A percentile compares a stretch with the other conserved stretches of the same genome.
These are phyloP conservation scores for Byssochlamys sp. DNA, from an alignment of 2,329 filamentous ascomycete genomes.

Conservation along the genomic window DNA sequence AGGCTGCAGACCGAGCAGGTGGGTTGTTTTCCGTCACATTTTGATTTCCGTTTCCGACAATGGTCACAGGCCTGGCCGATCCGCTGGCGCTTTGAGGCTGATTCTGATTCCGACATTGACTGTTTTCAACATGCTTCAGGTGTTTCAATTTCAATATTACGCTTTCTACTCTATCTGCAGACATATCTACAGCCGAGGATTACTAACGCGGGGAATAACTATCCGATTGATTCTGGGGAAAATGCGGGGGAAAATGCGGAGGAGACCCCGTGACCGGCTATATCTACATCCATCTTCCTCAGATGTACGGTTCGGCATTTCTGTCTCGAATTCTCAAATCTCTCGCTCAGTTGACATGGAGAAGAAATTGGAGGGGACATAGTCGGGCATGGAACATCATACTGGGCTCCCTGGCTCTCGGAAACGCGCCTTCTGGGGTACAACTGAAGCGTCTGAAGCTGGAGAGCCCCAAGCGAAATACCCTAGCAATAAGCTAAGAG, in stretches of 20 bases:
- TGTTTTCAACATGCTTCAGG: not conserved
- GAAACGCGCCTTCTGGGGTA: not conserved
- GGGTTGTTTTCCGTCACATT: conserved; percentile 60
- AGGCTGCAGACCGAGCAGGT: conserved; percentile 51
- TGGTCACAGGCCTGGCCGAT: conserved; percentile 54
- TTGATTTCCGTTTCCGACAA: conserved; percentile 55
- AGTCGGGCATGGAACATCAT: conserved; percentile 16
- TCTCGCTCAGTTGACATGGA: not conserved
- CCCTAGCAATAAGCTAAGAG: not conserved
- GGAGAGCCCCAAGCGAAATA: not conserved
- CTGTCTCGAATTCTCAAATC: not conserved
- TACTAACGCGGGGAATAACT: not conserved
- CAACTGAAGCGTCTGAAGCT: not conserved
- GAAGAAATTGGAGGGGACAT: not conserved
- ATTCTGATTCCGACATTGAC: not conserved
- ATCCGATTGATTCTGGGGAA: not conserved
- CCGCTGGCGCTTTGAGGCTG: conserved; percentile 10
- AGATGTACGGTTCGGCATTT: too few species aligned
- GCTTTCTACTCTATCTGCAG: not conserved
- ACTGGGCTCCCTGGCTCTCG: conserved; percentile 49
- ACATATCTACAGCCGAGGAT: not conserved
- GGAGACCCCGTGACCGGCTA: not conserved
- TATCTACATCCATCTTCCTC: not conserved
- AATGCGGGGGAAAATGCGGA: not conserved
- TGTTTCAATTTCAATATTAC: conserved; percentile 1